These are phyloP conservation scores for Elongisporangium prolatum DNA, from an alignment of 352 stramenopile species.

Conservation along the genomic window DNA sequence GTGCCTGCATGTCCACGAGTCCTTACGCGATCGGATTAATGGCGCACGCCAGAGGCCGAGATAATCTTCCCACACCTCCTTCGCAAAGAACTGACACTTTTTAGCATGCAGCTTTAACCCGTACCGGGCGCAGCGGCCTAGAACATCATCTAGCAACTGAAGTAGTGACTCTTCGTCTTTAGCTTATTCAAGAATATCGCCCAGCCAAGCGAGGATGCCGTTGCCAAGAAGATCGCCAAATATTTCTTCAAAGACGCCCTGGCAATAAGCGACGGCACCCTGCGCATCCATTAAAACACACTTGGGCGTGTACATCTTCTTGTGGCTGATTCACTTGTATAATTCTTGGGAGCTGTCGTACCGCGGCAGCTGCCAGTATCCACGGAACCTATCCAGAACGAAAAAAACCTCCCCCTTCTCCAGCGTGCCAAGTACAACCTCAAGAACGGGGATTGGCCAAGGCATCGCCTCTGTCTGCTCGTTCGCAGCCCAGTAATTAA, in stretches of 20 bases:
- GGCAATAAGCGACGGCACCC: constrained; percentile 11
- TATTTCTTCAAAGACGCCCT: constrained; percentile 5
- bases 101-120: constrained; percentile 13
- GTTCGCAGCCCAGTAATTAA: background rate
- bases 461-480: constrained; percentile 1
- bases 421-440: background rate
- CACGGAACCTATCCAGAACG: constrained; percentile 12
- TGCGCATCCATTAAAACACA: constrained; percentile 12
- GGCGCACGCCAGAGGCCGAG: constrained; percentile 3
- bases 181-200: constrained; percentile 4
- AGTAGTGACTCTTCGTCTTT: background rate
- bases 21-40: constrained; percentile 4
- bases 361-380: constrained; percentile 10
- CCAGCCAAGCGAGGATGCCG: constrained; percentile 5
- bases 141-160: constrained; percentile 5
- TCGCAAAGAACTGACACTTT: constrained; percentile 15
- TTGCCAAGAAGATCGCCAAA: background rate
- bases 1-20: constrained; percentile 1
- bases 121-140: constrained; percentile 4
- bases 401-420: constrained; percentile 2
- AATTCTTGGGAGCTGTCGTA: constrained; percentile 2
- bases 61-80: constrained; percentile 11
- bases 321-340: constrained; percentile 5
- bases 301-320: constrained; percentile 7
- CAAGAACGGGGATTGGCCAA: constrained; percentile 4